Conservation (phyloP, 169 alveolate genomes). For the Eimeria tenella region DNA sequence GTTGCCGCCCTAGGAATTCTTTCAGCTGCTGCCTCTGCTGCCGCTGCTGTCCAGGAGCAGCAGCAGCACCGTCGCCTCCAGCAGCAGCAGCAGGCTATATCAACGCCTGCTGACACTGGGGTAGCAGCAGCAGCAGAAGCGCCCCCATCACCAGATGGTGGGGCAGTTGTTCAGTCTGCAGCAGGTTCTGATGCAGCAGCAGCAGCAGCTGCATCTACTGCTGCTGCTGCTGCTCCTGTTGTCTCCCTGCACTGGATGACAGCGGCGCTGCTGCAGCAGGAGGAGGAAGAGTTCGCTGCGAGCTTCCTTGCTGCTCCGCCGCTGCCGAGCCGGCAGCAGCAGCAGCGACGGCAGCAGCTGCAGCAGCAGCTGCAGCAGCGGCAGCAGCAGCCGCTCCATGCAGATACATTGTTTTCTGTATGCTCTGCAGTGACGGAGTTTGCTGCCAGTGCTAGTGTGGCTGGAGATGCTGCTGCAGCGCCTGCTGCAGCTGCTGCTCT, state of each 20-base stretch:
- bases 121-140: background rate
- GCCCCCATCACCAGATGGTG: too few relatives aligned
- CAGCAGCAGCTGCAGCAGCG: background rate
- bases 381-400: background rate
- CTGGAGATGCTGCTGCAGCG: background rate
- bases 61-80: background rate
- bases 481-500: background rate
- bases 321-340: background rate
- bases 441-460: background rate
- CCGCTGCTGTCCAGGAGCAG: background rate
- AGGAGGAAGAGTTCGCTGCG: background rate
- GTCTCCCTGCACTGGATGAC: slow-evolving; percentile 3
- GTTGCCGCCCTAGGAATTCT: background rate
- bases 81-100: background rate
- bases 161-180: background rate
- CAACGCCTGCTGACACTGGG: background rate
- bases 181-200: background rate
- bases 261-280: background rate
- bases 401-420: background rate
- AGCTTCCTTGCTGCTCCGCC: background rate
- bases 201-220: background rate
- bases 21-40: background rate
- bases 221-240: slow-evolving; percentile 1
- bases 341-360: background rate
- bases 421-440: slow-evolving; percentile 8